These are phyloP conservation scores for Aspergillus saccharolyticus DNA, from an alignment of 495 filamentous ascomycete genomes.

Conservation along the genomic window DNA sequence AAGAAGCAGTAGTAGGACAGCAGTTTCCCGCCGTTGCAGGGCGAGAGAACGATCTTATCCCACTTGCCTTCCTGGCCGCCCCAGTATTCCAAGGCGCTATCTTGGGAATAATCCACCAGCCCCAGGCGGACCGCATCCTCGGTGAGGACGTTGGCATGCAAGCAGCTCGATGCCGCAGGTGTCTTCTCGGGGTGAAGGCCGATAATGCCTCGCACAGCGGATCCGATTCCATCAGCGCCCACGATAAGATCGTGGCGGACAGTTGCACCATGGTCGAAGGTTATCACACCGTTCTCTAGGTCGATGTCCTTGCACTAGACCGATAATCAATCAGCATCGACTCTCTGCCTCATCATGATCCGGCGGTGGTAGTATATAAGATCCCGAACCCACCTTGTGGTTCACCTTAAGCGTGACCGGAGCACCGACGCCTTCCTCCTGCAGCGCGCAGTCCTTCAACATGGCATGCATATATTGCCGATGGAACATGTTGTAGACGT, in stretches of 20 bases:
- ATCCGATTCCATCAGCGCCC: slow-evolving; percentile 44
- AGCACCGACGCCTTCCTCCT: slow-evolving; percentile 35
- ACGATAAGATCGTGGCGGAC: slow-evolving; percentile 37
- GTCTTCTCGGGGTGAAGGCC: slow-evolving; percentile 42
- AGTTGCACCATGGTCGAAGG: slow-evolving; percentile 30
- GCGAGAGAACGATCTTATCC: slow-evolving; percentile 47
- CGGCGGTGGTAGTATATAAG: no score
- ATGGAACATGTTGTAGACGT: slow-evolving; percentile 53
- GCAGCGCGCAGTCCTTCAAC: slow-evolving; percentile 45
- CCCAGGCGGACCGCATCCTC: slow-evolving; percentile 40
- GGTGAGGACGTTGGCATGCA: slow-evolving; percentile 42
- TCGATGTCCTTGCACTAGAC: slow-evolving; percentile 34
- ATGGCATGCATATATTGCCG: slow-evolving; percentile 52
- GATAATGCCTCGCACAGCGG: slow-evolving; percentile 35
- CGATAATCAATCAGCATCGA: neutral
- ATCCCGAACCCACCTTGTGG: slow-evolving; percentile 26
- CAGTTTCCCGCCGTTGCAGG: slow-evolving; percentile 43
- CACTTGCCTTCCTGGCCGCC: slow-evolving; percentile 45
- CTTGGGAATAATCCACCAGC: slow-evolving; percentile 37
- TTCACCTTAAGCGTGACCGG: slow-evolving; percentile 42
- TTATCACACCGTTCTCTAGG: slow-evolving; percentile 29
- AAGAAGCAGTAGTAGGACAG: slow-evolving; percentile 51
- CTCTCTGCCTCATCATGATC: neutral
- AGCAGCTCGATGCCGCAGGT: slow-evolving; percentile 42
- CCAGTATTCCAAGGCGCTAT: slow-evolving; percentile 46